These are phyloP conservation scores for Babesia divergens DNA, from an alignment of 169 alveolate species.

Conservation along the genomic window DNA sequence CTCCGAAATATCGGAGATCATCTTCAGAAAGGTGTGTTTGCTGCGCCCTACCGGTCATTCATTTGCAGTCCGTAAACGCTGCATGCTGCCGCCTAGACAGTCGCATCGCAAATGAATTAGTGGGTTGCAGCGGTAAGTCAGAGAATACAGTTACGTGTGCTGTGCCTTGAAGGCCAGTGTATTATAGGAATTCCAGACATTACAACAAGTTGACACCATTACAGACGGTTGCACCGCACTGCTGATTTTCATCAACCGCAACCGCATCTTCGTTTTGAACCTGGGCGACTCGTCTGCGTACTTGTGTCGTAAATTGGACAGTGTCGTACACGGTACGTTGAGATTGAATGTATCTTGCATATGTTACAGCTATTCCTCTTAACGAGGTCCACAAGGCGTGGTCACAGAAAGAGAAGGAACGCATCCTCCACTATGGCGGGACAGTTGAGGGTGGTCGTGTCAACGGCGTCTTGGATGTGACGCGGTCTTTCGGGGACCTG, in stretches of 20 bases:
- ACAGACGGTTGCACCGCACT: constrained; percentile 85
- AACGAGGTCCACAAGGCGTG: constrained; percentile 96
- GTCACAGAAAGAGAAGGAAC: constrained; percentile 86
- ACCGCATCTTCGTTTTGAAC: constrained; percentile 68
- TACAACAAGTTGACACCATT: not conserved
- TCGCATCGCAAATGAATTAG: constrained; percentile 56
- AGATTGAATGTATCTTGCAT: not conserved
- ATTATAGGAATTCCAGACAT: no score
- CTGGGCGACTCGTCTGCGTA: constrained; percentile 84
- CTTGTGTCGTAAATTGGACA: constrained; percentile 56
- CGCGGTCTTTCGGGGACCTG: constrained; percentile 96
- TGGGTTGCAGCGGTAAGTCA: constrained; percentile 36
- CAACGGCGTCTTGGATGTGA: constrained; percentile 91
- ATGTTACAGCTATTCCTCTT: constrained; percentile 81
- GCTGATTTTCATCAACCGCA: constrained; percentile 62
- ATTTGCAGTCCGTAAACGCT: constrained; percentile 31
- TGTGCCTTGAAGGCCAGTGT: no score
- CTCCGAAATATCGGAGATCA: constrained; percentile 20
- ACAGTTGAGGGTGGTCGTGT: constrained; percentile 93
- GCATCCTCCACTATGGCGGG: constrained; percentile 94
- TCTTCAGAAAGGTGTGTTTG: constrained; percentile 11
- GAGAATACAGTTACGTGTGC: no score
- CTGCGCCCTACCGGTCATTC: not conserved
- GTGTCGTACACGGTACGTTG: constrained; percentile 45
- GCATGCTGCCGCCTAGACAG: constrained; percentile 57